phyloP scores from a whole-genome alignment of 1,284 basidiomycete genomes.

The Caloboletus inedulis region DNA sequence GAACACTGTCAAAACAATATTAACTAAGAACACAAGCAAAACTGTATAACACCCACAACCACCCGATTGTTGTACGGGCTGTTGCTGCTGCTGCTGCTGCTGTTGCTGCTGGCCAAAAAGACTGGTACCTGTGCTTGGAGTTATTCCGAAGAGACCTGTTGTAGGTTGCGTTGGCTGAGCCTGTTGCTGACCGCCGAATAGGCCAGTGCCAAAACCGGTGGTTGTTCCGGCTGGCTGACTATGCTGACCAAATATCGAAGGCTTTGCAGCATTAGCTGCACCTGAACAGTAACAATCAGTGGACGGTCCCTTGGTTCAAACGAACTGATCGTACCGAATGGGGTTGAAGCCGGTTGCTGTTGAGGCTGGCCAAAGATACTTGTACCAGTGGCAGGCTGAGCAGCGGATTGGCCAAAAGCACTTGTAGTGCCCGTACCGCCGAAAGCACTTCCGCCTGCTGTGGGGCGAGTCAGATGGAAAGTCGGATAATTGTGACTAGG shows the following conservation, averaged over 20 bases:
- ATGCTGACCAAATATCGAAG: constrained; percentile 42
- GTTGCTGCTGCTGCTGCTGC: constrained; percentile 30
- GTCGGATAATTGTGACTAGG: background rate
- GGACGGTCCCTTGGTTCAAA: background rate
- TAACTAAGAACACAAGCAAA: background rate
- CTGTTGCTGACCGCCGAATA: constrained; percentile 33
- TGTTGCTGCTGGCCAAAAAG: constrained; percentile 41
- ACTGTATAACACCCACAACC: constrained; percentile 27
- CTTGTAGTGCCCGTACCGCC: constrained; percentile 38
- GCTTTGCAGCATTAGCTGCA: constrained; percentile 39
- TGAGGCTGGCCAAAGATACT: constrained; percentile 36
- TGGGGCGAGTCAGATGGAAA: constrained; percentile 2
- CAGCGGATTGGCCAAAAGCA: constrained; percentile 36
- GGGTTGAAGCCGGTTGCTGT: constrained; percentile 26
- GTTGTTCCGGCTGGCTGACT: constrained; percentile 29
- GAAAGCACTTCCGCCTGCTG: constrained; percentile 34
- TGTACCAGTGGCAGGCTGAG: constrained; percentile 24
- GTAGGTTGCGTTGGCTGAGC: constrained; percentile 33
- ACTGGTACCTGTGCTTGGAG: constrained; percentile 20
- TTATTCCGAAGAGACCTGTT: constrained; percentile 38
- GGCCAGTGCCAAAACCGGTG: constrained; percentile 26
- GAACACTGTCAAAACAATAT: constrained; percentile 23
- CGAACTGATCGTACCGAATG: constrained; percentile 21
- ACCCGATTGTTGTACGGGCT: constrained; percentile 32
- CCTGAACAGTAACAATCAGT: constrained; percentile 17